phyloP scores from a whole-genome alignment of 164 flowering plant species.

The Platanus orientalis region DNA sequence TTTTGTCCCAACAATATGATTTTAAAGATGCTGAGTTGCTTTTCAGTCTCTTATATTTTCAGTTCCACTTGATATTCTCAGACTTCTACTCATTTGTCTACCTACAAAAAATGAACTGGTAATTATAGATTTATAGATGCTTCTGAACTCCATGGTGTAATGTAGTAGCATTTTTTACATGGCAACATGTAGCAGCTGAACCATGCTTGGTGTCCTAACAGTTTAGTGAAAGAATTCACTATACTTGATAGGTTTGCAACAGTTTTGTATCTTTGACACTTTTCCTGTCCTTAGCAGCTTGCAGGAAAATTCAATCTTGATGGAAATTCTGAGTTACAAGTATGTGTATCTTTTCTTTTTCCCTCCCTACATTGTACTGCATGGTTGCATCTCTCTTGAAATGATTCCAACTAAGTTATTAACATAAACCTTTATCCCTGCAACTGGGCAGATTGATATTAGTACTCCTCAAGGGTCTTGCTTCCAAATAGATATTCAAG shows the following conservation, averaged over 20 bases:
- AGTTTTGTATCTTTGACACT: not conserved
- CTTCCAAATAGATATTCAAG: slow-evolving; percentile 49
- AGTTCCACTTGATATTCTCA: too few relatives aligned
- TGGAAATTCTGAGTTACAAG: slow-evolving; percentile 71
- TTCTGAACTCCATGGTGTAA: too few relatives aligned
- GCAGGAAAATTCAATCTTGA: slow-evolving; percentile 66
- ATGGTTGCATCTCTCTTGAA: not conserved
- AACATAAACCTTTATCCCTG: not conserved
- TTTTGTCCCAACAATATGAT: too few relatives aligned
- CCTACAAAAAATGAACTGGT: too few relatives aligned
- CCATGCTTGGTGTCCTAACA: not conserved
- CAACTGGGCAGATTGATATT: slow-evolving; percentile 58
- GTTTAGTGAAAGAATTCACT: not conserved
- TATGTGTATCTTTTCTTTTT: slow-evolving; percentile 25
- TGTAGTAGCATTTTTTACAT: too few relatives aligned
- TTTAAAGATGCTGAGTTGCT: too few relatives aligned
- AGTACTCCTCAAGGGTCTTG: slow-evolving; percentile 33
- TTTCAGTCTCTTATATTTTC: too few relatives aligned
- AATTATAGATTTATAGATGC: too few relatives aligned
- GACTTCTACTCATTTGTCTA: too few relatives aligned
- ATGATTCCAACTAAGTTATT: slow-evolving; percentile 1
- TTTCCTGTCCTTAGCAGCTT: slow-evolving; percentile 34
- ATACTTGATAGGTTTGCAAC: not conserved
- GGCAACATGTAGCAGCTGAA: too few relatives aligned
- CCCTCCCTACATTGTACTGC: too few relatives aligned